A percentile compares a stretch with the other conserved stretches of the same genome.
These are phyloP conservation scores for Neltuma alba DNA, from an alignment of 306 rosid species.

Conservation along the genomic window DNA sequence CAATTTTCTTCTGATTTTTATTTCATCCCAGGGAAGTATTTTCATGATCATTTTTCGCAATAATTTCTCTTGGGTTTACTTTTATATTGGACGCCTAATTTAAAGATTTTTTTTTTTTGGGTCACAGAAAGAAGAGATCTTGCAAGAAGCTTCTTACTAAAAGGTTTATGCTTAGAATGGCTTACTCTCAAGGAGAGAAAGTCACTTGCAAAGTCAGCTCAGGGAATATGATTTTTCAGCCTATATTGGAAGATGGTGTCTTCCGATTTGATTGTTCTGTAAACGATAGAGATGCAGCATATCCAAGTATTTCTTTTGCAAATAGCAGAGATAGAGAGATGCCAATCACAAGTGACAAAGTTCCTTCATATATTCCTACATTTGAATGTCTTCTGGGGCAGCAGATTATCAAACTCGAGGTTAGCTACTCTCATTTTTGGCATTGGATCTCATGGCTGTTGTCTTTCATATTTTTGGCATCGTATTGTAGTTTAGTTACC, in stretches of 20 bases:
- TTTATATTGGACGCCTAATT: background rate
- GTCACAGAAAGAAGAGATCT: constrained; percentile 51
- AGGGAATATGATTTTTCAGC: constrained; percentile 72
- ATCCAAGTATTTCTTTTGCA: constrained; percentile 75
- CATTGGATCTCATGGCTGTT: constrained; percentile 9
- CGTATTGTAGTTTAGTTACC: background rate
- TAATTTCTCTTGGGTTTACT: background rate
- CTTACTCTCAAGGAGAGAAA: constrained; percentile 38
- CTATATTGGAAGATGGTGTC: constrained; percentile 77
- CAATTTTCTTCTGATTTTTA: background rate
- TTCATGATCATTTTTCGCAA: constrained; percentile 8
- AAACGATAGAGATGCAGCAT: constrained; percentile 62
- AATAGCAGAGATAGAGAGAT: constrained; percentile 65
- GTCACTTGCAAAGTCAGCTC: constrained; percentile 45
- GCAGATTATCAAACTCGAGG: constrained; percentile 84
- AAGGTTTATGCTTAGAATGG: constrained; percentile 57
- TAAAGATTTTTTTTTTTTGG: background rate
- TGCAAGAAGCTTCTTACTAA: constrained; percentile 38
- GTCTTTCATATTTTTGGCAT: constrained; percentile 12
- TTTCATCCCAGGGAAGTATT: background rate
- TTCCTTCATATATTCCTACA: constrained; percentile 61
- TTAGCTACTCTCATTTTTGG: constrained; percentile 34
- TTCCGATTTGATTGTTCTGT: constrained; percentile 88
- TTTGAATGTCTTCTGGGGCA: constrained; percentile 60
- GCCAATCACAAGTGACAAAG: constrained; percentile 48